Conservation (phyloP, 1,284 basidiomycete species). For the Ustilago trichophora region DNA sequence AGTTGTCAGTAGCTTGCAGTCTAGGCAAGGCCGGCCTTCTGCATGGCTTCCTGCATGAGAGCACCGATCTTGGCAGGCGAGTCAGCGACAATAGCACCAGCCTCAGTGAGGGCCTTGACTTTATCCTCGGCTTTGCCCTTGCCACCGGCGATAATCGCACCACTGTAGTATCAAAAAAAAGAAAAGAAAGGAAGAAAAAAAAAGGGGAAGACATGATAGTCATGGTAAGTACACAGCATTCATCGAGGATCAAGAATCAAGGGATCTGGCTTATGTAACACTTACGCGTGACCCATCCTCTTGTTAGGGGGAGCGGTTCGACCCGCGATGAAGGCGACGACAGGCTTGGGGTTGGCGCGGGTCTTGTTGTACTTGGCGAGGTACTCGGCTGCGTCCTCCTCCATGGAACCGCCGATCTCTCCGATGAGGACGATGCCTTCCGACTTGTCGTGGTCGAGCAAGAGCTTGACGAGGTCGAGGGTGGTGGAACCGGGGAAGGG, state of each 20-base stretch:
- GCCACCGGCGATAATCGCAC: slow-evolving; percentile 96
- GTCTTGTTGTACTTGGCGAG: slow-evolving; percentile 92
- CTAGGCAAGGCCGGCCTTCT: slow-evolving; percentile 57
- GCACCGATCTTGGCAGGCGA: slow-evolving; percentile 75
- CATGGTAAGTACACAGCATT: too few relatives aligned
- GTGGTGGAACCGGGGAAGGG: slow-evolving; percentile 96
- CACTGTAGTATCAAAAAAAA: too few relatives aligned
- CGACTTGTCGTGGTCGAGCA: slow-evolving; percentile 82
- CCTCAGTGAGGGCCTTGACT: slow-evolving; percentile 89
- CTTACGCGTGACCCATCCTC: slow-evolving; percentile 84
- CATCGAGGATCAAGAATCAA: too few relatives aligned
- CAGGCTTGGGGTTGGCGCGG: slow-evolving; percentile 86
- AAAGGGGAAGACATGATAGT: too few relatives aligned
- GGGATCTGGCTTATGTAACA: too few relatives aligned
- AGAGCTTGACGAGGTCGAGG: slow-evolving; percentile 95
- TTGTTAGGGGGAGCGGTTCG: slow-evolving; percentile 93
- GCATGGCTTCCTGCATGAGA: slow-evolving; percentile 64
- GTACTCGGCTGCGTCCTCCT: slow-evolving; percentile 98
- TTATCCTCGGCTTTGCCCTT: slow-evolving; percentile 97
- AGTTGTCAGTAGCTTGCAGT: too few relatives aligned
- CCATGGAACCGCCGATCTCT: slow-evolving; percentile 99
- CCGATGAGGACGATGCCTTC: slow-evolving; percentile 95
- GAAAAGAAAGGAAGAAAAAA: too few relatives aligned
- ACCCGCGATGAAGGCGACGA: slow-evolving; percentile 97
- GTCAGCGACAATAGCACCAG: slow-evolving; percentile 92